These are phyloP conservation scores for Sarocladium oryzae DNA, from an alignment of 2,329 filamentous ascomycete species.

Conservation along the genomic window DNA sequence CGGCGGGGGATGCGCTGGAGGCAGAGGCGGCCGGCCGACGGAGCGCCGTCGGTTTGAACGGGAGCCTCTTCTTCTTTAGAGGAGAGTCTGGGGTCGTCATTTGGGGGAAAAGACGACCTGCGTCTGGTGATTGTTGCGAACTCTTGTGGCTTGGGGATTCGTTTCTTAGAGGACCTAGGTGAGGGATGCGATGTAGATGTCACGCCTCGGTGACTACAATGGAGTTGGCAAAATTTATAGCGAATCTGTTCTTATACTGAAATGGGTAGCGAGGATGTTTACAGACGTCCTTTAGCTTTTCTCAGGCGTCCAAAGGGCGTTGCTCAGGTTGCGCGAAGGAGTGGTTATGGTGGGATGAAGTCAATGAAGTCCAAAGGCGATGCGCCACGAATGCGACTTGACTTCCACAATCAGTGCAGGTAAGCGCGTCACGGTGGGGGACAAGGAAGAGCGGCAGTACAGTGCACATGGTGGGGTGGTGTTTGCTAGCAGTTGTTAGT, in stretches of 20 bases:
- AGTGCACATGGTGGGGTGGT: constrained; percentile 1
- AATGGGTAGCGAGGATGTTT: no score
- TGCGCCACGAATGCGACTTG: constrained; percentile 3
- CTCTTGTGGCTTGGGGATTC: no score
- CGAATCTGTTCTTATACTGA: no score
- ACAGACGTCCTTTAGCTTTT: no score
- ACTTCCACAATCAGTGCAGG: neutral
- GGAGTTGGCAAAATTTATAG: no score
- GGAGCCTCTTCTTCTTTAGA: constrained; percentile 34
- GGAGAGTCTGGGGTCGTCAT: constrained; percentile 27
- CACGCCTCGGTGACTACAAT: no score
- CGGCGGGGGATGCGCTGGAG: constrained; percentile 10
- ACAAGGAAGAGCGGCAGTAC: no score
- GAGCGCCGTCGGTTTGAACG: constrained; percentile 43
- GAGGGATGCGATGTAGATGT: no score
- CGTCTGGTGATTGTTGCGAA: no score
- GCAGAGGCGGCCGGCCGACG: constrained; percentile 25
- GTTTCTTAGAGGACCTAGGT: no score
- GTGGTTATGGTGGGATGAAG: neutral
- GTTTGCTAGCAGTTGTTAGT: neutral
- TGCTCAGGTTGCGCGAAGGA: neutral
- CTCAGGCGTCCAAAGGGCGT: no score
- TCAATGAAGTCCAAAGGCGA: neutral
- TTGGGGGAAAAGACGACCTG: neutral
- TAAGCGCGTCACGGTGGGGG: constrained; percentile 5